Base-by-base conservation (phyloP, 257 asterid species). In the Salvia hispanica region DNA sequence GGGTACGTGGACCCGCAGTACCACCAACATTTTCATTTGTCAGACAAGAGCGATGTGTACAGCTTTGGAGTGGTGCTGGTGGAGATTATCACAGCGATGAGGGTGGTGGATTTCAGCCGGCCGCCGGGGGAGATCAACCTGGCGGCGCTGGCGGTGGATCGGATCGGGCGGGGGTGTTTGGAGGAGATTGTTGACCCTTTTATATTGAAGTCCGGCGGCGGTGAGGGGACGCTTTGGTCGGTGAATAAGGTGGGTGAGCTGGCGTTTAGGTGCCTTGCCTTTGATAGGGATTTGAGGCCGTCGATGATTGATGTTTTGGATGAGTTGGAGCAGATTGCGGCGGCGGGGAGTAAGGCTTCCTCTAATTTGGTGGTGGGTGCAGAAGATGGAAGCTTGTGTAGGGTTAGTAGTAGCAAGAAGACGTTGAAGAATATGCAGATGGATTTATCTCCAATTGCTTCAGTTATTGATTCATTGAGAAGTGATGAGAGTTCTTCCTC, bases 1-100 rank as follows among this genome's bases (percentile, higher is more conserved):
- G 65, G 65, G 3, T 60, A 60, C 52, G 66, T 60, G 6, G 66
- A 60, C 5, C 66, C 66, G 0, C 66, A 60, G 52, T 60, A 60
- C 6, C 66, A 60, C 12, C 66, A 40, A 39, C 11, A 60, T 3
- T 60, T 60, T 2, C 66, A 60, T 4, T 1, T 59, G 3, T 59
- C 65, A 2, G 65, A 59, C 18, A 59, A 59, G 36, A 59, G 65
- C 65, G 65, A 59, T 1, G 65, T 59, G 7, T 59, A 59, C 4
- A 59, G 65, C 14, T 59, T 39, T 4, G 65, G 65, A 15, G 65
- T 59, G 5, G 65, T 59, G 50, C 65, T 59, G 0, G 65, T 37
- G 0, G 65, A 59, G 21, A 60, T 60, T 10, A 60, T 60, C 0
- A 60, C 52, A 6, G 52, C 52, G 9, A 5, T 60, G 66, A 60